Base-by-base conservation (phyloP, 2,329 filamentous ascomycete genomes). In the Epichloe baconii region DNA sequence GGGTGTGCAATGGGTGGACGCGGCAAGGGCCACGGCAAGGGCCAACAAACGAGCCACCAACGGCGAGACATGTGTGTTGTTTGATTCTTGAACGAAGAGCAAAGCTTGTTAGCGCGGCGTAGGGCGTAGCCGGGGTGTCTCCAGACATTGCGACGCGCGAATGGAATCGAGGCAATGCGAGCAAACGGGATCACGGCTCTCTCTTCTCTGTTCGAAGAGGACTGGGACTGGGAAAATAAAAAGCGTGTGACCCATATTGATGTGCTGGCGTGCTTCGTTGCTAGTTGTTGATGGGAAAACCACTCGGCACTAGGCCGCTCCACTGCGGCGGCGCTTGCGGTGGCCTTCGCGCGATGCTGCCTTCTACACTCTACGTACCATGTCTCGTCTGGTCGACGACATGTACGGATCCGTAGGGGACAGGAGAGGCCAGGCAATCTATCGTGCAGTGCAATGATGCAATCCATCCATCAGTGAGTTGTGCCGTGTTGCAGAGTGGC, bases 181-280 rank as follows among this genome's bases (percentile, higher is more conserved):
- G 23, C 23, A 26, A 3, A 26, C 23, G 23, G 23, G 23, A 26
- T 26, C 23, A 7, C 23, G 23, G 23, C 23, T 26, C 23, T 26
- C 23, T 26, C 23, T 8, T 26, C 23, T 26, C 23, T 26, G 81
- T 78, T 81, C 74, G 55, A 62, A 57, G 59, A 62, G 19, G 26
- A 31, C 4, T 5, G 19, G 11, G 8, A 45, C 17, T 31, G 26
- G 5, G 31, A 42, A 44, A 19, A 38, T 26, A 35, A 45, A 46
- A 31, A 45, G 42, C 76, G 77, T 79, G 78, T 78, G 78, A 80
- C 78, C 79, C 78, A 79, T 80, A 72, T 74, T 86, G 87, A 89
- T 94, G 88, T 85, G 88, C 77, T 94, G 88, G 88, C 88, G 83
- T 83, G 74, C 76, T 76, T 84, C 77, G 76, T 81, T 79, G 79